phyloP scores from a whole-genome alignment of 768 basidiomycete species.

The Auriscalpium vulgare region DNA sequence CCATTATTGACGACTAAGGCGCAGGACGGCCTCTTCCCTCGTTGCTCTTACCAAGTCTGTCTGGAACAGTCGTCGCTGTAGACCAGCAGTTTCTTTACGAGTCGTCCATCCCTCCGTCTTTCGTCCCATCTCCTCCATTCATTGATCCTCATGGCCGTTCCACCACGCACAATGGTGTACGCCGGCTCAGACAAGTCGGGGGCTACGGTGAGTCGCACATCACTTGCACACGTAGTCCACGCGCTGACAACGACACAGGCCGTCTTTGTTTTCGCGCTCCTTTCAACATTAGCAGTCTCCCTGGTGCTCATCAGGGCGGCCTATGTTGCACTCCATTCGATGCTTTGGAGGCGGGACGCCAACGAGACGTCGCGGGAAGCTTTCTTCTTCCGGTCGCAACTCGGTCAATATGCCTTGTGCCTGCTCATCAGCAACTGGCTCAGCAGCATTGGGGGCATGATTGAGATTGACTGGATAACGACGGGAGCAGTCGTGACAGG shows the following conservation, averaged over 20 bases:
- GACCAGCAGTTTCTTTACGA: conserved; percentile 4
- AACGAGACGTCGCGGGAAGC: conserved; percentile 29
- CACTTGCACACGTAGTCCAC: not conserved
- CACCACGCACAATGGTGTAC: not conserved
- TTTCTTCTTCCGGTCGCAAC: conserved; percentile 63
- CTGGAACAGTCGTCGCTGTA: conserved; percentile 18
- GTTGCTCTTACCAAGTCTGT: conserved; percentile 20
- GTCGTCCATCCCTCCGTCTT: conserved; percentile 11
- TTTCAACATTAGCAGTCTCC: conserved; percentile 10
- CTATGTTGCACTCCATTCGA: conserved; percentile 20
- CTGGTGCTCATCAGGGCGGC: conserved; percentile 4
- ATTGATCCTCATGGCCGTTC: conserved; percentile 17
- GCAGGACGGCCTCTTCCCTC: conserved; percentile 25
- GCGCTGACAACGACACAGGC: not conserved
- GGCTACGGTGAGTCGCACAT: not conserved
- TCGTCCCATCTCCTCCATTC: conserved; percentile 16
- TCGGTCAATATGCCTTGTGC: conserved; percentile 61
- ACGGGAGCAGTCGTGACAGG: conserved; percentile 41
- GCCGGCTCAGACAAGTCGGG: not conserved
- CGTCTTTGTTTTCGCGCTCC: conserved; percentile 2
- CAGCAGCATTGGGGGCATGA: conserved; percentile 43
- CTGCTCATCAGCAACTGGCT: conserved; percentile 53
- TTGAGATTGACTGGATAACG: conserved; percentile 44
- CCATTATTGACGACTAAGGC: conserved; percentile 22
- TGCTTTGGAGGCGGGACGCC: conserved; percentile 21